Evolutionary conservation across 305 asterid species (phyloP), one percentile per base, ranked within the genome.

Genomic region (Fraxinus greggii): DNA sequence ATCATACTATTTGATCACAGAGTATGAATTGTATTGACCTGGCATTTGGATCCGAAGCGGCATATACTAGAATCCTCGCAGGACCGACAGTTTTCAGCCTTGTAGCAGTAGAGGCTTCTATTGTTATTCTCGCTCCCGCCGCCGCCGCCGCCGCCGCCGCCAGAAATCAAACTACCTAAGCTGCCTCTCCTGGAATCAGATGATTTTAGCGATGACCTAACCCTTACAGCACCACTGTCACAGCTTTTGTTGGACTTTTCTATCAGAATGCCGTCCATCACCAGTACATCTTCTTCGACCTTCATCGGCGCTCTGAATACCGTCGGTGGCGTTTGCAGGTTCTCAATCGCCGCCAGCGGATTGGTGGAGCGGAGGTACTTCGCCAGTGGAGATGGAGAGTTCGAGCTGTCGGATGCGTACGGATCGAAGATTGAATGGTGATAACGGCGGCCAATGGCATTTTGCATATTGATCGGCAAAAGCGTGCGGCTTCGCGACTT

Each of bases 271-370:
- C 96, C 97, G 83, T 94, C 96, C 93, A 91, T 92, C 23, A 92
- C 97, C 63, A 92, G 81, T 70, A 92, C 98, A 69, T 90, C 97
- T 87, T 92, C 97, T 92, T 92, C 94, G n/a, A 89, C 85, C 85
- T 91, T 91, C 84, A 90, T 81, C 81, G 91, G 91, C 81, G 89
- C 72, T 28, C 24, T 61, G 81, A 86, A 87, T 74, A 81, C 28
- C 75, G 91, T 78, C 54, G 86, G 84, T 78, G 65, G 82, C 72
- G 77, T 67, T 24, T 31, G 83, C 45, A 86, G 35, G 32, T 81
- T 83, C 74, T 86, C 88, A 23, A 86, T 74, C 23, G 88, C 61
- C 73, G 84, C 73, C 48, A 80, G 75, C 15, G 87, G 83, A 82
- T 89, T 87, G 75, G 79, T 80, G 42, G 87, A 84, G 81, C 84